These are phyloP conservation scores for Pholiota conissans DNA, from an alignment of 768 basidiomycete genomes.

Conservation along the genomic window DNA sequence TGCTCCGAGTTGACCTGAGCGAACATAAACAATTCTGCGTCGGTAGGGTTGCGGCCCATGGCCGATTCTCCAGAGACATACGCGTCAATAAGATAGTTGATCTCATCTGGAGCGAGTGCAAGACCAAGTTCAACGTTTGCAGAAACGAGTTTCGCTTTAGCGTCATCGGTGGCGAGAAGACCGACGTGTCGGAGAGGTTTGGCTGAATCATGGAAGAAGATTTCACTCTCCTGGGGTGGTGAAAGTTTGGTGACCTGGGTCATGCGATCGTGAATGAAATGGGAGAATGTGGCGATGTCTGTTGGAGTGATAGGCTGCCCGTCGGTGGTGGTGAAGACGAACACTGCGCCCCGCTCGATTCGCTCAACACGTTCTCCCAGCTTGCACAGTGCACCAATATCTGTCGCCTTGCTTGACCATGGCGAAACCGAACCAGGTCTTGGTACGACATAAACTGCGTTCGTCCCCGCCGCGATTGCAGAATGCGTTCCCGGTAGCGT, in stretches of 20 bases:
- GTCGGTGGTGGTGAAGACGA: constrained; percentile 54
- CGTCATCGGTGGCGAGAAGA: constrained; percentile 43
- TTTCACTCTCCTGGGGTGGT: constrained; percentile 53
- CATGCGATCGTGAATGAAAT: constrained; percentile 94
- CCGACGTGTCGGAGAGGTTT: constrained; percentile 72
- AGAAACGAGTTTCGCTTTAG: constrained; percentile 61
- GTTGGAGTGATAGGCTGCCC: constrained; percentile 39
- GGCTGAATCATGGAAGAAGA: constrained; percentile 65
- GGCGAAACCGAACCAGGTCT: constrained; percentile 92
- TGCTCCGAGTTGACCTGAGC: constrained; percentile 99
- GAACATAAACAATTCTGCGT: constrained; percentile 99
- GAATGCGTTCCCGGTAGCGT: constrained; percentile 43
- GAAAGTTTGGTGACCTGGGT: constrained; percentile 74
- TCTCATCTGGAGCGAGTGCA: constrained; percentile 86
- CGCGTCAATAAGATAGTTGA: constrained; percentile 87
- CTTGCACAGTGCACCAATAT: constrained; percentile 87
- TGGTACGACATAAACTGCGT: constrained; percentile 75
- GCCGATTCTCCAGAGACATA: constrained; percentile 73
- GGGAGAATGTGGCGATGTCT: constrained; percentile 55
- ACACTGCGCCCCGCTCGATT: constrained; percentile 82
- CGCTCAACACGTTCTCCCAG: constrained; percentile 72
- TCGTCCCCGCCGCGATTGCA: constrained; percentile 33
- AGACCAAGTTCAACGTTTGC: constrained; percentile 89
- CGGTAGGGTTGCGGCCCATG: constrained; percentile 85
- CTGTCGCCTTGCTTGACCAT: constrained; percentile 99